phyloP scores from a whole-genome alignment of 352 stramenopile genomes.

The Phytophthora colocasiae region DNA sequence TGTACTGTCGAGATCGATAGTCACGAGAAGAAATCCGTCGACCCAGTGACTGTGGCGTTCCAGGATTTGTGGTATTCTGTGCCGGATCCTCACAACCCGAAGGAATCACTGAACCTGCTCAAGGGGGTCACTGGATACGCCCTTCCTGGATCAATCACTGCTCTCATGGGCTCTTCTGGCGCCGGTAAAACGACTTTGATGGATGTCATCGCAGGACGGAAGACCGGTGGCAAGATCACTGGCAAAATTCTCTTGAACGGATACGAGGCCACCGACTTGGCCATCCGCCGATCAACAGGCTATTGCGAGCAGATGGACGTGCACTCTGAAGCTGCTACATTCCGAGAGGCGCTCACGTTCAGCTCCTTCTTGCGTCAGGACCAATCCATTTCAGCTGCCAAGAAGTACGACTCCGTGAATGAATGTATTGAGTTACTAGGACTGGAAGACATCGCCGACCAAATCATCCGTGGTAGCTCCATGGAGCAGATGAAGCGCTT shows the following conservation, averaged over 20 bases:
- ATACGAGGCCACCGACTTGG: slow-evolving; percentile 25
- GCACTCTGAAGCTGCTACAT: slow-evolving; percentile 15
- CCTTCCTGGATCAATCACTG: slow-evolving; percentile 32
- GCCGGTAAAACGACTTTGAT: slow-evolving; percentile 44
- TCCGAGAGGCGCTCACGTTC: slow-evolving; percentile 24
- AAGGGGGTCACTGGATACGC: slow-evolving; percentile 33
- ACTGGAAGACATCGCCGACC: slow-evolving; percentile 61
- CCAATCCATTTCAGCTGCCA: slow-evolving; percentile 23
- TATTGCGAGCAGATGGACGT: slow-evolving; percentile 27
- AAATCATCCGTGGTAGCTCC: slow-evolving; percentile 45
- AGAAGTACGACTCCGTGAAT: slow-evolving; percentile 38
- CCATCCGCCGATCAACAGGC: slow-evolving; percentile 21
- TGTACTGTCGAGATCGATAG: slow-evolving; percentile 17
- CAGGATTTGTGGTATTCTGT: slow-evolving; percentile 63
- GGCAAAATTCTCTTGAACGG: slow-evolving; percentile 32
- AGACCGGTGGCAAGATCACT: slow-evolving; percentile 24
- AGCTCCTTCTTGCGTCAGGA: slow-evolving; percentile 79
- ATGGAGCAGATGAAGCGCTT: slow-evolving; percentile 37
- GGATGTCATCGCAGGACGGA: slow-evolving; percentile 29
- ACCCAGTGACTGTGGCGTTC: slow-evolving; percentile 39
- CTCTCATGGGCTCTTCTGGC: slow-evolving; percentile 63
- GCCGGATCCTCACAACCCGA: slow-evolving; percentile 40
- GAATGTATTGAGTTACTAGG: slow-evolving; percentile 83
- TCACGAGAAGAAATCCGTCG: slow-evolving; percentile 19
- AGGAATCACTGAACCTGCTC: slow-evolving; percentile 46